These are phyloP conservation scores for Emmonsiellopsis sp. DNA, from an alignment of 2,329 filamentous ascomycete genomes.

Conservation along the genomic window DNA sequence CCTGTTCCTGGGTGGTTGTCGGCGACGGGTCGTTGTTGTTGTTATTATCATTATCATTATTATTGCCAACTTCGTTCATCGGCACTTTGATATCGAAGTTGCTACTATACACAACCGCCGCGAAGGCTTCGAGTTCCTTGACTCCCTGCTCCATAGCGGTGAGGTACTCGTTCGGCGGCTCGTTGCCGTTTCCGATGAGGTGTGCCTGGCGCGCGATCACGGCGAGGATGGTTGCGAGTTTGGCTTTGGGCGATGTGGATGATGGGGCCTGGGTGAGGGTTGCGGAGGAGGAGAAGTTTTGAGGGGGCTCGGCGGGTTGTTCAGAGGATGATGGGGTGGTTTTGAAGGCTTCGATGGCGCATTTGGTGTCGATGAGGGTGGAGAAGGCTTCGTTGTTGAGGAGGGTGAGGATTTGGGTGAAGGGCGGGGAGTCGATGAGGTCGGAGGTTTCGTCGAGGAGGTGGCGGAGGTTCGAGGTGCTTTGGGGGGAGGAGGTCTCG, in stretches of 20 bases:
- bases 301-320: constrained; percentile 32
- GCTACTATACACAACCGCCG: constrained; percentile 41
- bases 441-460: constrained; percentile 94
- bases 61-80: too few species aligned
- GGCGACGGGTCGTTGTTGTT: neutral
- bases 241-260: constrained; percentile 40
- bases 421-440: constrained; percentile 86
- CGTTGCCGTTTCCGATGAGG: constrained; percentile 64
- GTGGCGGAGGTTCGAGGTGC: constrained; percentile 55
- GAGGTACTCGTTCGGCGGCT: constrained; percentile 38
- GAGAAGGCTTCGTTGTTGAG: constrained; percentile 84
- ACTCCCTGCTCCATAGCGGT: constrained; percentile 37
- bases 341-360: constrained; percentile 72
- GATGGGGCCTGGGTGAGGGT: constrained; percentile 29
- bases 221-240: constrained; percentile 82
- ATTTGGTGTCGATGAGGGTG: constrained; percentile 70
- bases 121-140: constrained; percentile 40
- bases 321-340: constrained; percentile 21
- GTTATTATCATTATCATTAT: too few species aligned
- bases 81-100: constrained; percentile 29
- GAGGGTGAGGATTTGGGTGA: constrained; percentile 74
- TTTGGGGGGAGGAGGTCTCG: constrained; percentile 26
- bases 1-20: neutral
- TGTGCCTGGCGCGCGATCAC: constrained; percentile 87
- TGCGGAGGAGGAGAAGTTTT: constrained; percentile 33